phyloP scores from a whole-genome alignment of 495 filamentous ascomycete species.

The Aspergillus panamensis region DNA sequence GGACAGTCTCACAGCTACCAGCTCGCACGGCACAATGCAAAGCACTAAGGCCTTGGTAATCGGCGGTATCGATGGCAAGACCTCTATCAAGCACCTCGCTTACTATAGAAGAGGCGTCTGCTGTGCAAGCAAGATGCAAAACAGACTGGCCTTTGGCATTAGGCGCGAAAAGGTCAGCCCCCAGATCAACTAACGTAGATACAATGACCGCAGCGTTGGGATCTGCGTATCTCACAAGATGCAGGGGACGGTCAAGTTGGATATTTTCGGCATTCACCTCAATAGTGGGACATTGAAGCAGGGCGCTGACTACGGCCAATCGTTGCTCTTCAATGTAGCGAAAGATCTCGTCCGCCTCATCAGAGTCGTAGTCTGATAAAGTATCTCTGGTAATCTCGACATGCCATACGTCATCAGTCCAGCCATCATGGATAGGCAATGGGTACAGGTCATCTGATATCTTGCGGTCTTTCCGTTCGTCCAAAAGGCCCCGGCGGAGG shows the following conservation, averaged over 20 bases:
- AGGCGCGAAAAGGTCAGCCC: not conserved
- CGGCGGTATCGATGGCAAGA: not conserved
- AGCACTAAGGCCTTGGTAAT: not conserved
- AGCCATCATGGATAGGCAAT: not conserved
- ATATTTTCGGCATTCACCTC: conserved; percentile 3
- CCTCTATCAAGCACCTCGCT: not conserved
- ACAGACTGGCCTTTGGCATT: not conserved
- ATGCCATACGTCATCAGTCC: not conserved
- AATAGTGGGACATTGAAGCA: not conserved
- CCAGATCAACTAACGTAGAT: not conserved
- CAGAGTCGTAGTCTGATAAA: not conserved
- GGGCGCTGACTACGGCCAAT: not conserved
- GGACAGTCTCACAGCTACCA: not conserved
- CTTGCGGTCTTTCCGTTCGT: not conserved
- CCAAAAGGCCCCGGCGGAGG: not conserved
- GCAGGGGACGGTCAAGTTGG: not conserved
- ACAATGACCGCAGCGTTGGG: not conserved
- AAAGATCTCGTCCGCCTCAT: not conserved
- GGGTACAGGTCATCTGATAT: not conserved
- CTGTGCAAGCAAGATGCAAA: conserved; percentile 4
- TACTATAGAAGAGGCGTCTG: not conserved
- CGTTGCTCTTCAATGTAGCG: not conserved
- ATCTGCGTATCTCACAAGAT: not conserved
- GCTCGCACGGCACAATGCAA: not conserved
- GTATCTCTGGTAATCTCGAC: not conserved